Evolutionary conservation across 306 rosid genomes (phyloP).

Genomic region (Begonia loranthoides): DNA sequence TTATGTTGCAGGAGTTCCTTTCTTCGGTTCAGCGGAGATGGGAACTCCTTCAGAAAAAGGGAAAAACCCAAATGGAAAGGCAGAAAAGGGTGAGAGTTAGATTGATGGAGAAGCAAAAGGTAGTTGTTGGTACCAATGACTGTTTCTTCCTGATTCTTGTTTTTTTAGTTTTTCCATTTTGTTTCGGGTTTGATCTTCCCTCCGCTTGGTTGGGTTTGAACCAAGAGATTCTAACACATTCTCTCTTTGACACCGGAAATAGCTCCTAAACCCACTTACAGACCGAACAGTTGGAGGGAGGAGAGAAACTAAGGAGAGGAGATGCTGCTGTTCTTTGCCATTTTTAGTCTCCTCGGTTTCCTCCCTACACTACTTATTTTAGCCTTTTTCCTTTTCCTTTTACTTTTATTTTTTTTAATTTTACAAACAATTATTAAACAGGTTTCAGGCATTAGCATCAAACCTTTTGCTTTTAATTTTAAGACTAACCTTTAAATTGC

Average conservation of each 20-base stretch:
- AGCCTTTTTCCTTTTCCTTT: too few relatives aligned
- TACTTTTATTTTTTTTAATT: too few relatives aligned
- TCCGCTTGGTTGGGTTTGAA: conserved; percentile 25
- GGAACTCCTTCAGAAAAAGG: conserved; percentile 22
- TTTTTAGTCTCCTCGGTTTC: conserved; percentile 3
- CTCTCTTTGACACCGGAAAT: conserved; percentile 37
- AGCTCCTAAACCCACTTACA: conserved; percentile 46
- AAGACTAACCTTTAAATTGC: too few relatives aligned
- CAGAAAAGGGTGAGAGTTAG: conserved; percentile 6
- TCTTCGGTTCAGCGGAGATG: conserved; percentile 7
- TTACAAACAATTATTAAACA: too few relatives aligned
- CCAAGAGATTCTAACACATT: conserved; percentile 28
- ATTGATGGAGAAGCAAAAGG: conserved; percentile 34
- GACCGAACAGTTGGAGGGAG: conserved; percentile 41
- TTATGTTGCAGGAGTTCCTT: conserved; percentile 9
- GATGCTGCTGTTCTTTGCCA: conserved; percentile 35
- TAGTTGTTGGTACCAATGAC: conserved; percentile 21
- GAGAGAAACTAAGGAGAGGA: conserved; percentile 8
- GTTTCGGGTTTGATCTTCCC: background rate
- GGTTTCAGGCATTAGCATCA: too few relatives aligned
- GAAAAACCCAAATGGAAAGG: background rate
- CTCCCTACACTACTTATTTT: too few relatives aligned
- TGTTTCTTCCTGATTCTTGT: conserved; percentile 3
- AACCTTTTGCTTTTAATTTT: too few relatives aligned
- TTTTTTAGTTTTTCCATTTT: background rate